Evolutionary conservation across 192 early-diverging fungal species (phyloP), one percentile per base, ranked within the genome.

Genomic region (Coemansia sp.): DNA sequence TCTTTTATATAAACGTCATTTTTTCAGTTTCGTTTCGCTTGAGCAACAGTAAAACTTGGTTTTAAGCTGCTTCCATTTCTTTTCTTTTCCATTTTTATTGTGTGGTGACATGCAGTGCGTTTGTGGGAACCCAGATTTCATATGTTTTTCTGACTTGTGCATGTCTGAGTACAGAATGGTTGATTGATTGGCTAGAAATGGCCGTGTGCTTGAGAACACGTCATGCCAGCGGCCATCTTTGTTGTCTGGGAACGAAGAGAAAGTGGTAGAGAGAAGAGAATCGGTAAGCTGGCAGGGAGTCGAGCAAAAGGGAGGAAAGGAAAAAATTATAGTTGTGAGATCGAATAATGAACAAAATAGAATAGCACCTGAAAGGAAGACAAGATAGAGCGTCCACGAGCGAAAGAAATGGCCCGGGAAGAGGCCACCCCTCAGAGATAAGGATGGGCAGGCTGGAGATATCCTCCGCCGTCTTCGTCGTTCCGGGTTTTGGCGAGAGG

Each of bases 141-240:
- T 63, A 26, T 45, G 6, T 54, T 21, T 6, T 54, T 8, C 13
- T 18, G n/a, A 63, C 40, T 63, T 26, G 43, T 2, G 13, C 13
- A 45, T 45, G 32, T 45, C n/a, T 12, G 21, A 41, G 42, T 40
- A 51, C 8, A 62, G 61, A 62, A 67, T 61, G 57, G 47, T n/a
- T n/a, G 18, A 18, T 13, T 46, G 51, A 76, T 71, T 76, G 74
- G 74, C 18, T 40, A 37, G 51, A 67, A 71, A 54, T 71, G 41
- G 68, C 74, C 74, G 70, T 54, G 51, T 49, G 48, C 15, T 16
- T 42, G 60, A n/a, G 60, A 32, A 32, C 32, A 32, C 32, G 32
- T 32, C 32, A 32, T 32, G 32, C 32, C 32, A 2, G 32, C 32
- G 32, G 32, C 32, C 32, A 32, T 32, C n/a, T 46, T 42, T 22